Base-by-base conservation (phyloP, 306 rosid species). In the Rosa chinensis region DNA sequence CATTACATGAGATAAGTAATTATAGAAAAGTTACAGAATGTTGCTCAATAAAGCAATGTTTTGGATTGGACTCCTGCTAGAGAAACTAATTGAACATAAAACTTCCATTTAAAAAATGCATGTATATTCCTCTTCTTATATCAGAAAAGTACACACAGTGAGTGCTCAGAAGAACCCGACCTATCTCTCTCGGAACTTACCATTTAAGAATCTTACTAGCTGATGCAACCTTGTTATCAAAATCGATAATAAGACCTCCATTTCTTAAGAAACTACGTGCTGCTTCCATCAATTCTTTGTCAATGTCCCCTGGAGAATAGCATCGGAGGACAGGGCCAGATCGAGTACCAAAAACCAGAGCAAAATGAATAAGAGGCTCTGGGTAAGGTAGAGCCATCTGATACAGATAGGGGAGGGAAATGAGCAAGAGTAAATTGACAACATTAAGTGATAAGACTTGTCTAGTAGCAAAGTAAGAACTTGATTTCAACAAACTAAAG, bases 311-410 rank as follows among this genome's bases (percentile, higher is more conserved):
- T 21, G 97, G 92, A 40, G 97, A 91, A 81, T 92, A 94, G 86
- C 93, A 92, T 75, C 89, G 84, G 68, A 94, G 90, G 53, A 88
- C 85, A 67, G 97, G 97, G 55, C 97, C 93, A 63, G 92, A 91
- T 78, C 90, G 97, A 73, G 92, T 91, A 63, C 97, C 97, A 70
- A 81, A 84, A 42, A 86, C 95, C 79, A 92, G 83, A 8, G 95
- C 92, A 83, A 92, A 91, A 84, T 94, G 99, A 83, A 89, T 82
- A 71, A 94, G 92, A 83, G 97, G 97, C 85, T 94, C 99, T 21
- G 92, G 75, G 78, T 90, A 92, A 78, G 95, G 95, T 79, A 94
- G 95, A 62, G 97, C 94, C 74, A 85, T 89, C 99, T 92, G 85
- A 58, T 63, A 78, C 11, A 61, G 50, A 79, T 72, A 67, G 63